phyloP scores from a whole-genome alignment of 164 flowering plant genomes.

The Sextonia rubra region DNA sequence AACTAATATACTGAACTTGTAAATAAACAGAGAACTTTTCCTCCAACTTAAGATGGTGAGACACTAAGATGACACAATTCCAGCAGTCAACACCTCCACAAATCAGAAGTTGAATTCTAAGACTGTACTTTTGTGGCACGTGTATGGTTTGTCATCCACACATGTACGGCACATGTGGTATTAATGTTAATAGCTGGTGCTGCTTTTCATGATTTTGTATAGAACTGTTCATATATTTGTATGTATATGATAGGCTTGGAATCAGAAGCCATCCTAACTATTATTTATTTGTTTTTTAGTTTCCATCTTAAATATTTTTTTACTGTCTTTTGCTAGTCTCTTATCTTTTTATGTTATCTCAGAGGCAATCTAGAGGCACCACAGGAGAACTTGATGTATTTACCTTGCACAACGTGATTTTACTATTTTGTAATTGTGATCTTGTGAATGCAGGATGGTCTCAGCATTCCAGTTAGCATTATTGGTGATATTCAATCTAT shows the following conservation, averaged over 20 bases:
- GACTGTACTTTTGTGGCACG: too few species aligned
- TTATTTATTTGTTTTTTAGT: neutral
- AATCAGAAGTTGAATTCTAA: too few species aligned
- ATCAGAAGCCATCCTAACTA: neutral
- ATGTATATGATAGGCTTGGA: neutral
- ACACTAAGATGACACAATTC: too few species aligned
- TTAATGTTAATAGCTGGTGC: too few species aligned
- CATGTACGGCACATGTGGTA: too few species aligned
- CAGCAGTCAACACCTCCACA: too few species aligned
- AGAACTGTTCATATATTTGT: neutral
- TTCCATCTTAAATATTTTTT: neutral
- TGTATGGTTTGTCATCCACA: too few species aligned
- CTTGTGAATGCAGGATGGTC: constrained; percentile 47
- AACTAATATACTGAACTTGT: too few species aligned
- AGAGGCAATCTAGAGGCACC: neutral
- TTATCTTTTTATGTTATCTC: constrained; percentile 1
- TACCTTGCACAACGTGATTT: neutral
- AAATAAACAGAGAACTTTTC: too few species aligned
- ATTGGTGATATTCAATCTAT: constrained; percentile 62
- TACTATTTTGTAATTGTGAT: neutral
- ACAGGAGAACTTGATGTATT: neutral
- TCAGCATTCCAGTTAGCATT: constrained; percentile 25
- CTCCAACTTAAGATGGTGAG: too few species aligned
- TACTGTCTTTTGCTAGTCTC: neutral
- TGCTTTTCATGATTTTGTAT: neutral